These are phyloP conservation scores for Condylostoma magnum DNA, from an alignment of 169 alveolate genomes.

Conservation along the genomic window DNA sequence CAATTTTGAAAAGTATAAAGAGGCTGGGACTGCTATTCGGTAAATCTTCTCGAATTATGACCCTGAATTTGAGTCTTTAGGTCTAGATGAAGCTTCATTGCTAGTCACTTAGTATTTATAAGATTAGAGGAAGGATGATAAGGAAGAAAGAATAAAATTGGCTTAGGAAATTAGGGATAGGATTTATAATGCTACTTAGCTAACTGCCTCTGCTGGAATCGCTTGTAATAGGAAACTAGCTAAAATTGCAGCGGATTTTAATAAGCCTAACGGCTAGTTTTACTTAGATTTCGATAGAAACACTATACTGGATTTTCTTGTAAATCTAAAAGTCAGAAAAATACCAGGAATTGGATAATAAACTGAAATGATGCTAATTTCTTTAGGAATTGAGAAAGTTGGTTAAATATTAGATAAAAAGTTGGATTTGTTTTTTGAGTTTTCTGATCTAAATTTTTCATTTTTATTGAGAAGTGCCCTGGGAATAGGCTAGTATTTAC, in stretches of 20 bases:
- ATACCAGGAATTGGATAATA: slow-evolving; percentile 78
- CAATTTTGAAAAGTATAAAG: slow-evolving; percentile 63
- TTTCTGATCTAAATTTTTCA: slow-evolving; percentile 39
- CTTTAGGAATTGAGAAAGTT: slow-evolving; percentile 42
- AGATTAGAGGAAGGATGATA: slow-evolving; percentile 32
- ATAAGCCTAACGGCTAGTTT: slow-evolving; percentile 83
- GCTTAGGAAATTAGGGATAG: slow-evolving; percentile 65
- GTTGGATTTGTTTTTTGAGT: slow-evolving; percentile 37
- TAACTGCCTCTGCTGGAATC: slow-evolving; percentile 83
- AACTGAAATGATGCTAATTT: slow-evolving; percentile 60
- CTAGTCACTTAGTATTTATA: slow-evolving; percentile 72
- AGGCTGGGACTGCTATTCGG: slow-evolving; percentile 56
- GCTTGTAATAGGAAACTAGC: slow-evolving; percentile 85
- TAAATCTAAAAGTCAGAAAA: slow-evolving; percentile 59
- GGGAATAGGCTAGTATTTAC: slow-evolving; percentile 52
- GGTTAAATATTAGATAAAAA: slow-evolving; percentile 50
- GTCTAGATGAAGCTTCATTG: slow-evolving; percentile 84
- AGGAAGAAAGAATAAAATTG: slow-evolving; percentile 56
- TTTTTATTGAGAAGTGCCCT: slow-evolving; percentile 47
- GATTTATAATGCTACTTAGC: slow-evolving; percentile 56
- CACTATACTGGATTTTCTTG: slow-evolving; percentile 57
- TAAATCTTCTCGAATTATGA: slow-evolving; percentile 73
- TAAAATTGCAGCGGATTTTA: slow-evolving; percentile 77
- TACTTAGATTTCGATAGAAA: slow-evolving; percentile 46
- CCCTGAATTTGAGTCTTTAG: slow-evolving; percentile 67